Evolutionary conservation across 2,329 filamentous ascomycete genomes (phyloP), one percentile per base, ranked within the genome.

Genomic region (Penicillium sp.): DNA sequence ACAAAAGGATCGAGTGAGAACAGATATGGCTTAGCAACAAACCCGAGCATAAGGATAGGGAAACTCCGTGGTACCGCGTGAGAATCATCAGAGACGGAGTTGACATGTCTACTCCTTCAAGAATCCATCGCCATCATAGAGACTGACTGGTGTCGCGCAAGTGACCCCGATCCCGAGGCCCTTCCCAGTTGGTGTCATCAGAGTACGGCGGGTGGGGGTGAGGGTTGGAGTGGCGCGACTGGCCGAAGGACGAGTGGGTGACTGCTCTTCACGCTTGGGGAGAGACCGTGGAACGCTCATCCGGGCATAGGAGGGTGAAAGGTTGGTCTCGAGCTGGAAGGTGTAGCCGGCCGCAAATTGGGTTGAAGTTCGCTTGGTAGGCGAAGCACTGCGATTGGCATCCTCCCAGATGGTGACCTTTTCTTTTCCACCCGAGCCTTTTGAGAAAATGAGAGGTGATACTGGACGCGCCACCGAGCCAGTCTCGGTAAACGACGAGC

Each of bases 71-170:
- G 29, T 34, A 5, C 41, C 41, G 29, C 9, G 41, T 12, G 26
- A 53, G 25, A 28, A 46, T 41, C 40, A 33, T 13, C 27, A 25
- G 18, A 18, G 43, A 43, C 26, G 52, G n/a, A 48, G 28, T 4
- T 24, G n/a, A 43, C 38, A 43, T 24, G n/a, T 38, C 50, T 57
- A 68, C 54, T 69, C 67, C 46, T 66, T 66, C 48, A 69, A 47
- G 52, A 70, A 66, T 5, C 68, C 60, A 43, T 69, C 59, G 13
- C 66, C 52, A 52, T 76, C 74, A 56, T 76, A 77, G 53, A 76
- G 56, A 59, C 73, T 76, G 45, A 60, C 69, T 33, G 71, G 72
- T 41, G 71, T 75, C n/a, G 62, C 61, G 39, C 53, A 55, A 5
- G 58, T 64, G 45, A 63, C 57, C 3, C 64, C 64, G 36, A 66